A percentile compares a stretch with the other conserved stretches of the same genome.
phyloP scores from a whole-genome alignment of 805 yeast species.

The Clavispora phyllophila region DNA sequence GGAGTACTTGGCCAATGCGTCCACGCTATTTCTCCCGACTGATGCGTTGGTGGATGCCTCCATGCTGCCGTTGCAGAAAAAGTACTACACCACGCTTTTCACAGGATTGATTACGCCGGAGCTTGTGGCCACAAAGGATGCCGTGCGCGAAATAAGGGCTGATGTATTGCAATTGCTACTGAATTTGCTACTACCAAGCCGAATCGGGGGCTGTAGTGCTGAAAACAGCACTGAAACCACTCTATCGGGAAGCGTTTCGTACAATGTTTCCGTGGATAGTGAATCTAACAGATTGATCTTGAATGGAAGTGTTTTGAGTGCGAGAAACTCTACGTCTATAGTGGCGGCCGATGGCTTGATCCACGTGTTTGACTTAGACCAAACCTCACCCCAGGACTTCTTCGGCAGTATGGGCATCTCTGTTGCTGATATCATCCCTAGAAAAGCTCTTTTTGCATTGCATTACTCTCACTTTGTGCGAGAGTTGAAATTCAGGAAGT shows the following conservation, averaged over 20 bases:
- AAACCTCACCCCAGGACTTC: slow-evolving; percentile 11
- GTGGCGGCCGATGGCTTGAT: slow-evolving; percentile 30
- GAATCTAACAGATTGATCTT: slow-evolving; percentile 12
- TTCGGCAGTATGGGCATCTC: slow-evolving; percentile 19
- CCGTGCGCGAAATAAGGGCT: slow-evolving; percentile 24
- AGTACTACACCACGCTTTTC: slow-evolving; percentile 26
- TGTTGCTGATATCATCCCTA: slow-evolving; percentile 25
- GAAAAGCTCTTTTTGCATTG: slow-evolving; percentile 33
- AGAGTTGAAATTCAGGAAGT: slow-evolving; percentile 60
- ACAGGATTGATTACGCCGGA: slow-evolving; percentile 14
- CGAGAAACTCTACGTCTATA: slow-evolving; percentile 11
- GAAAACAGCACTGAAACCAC: not conserved
- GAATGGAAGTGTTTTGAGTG: slow-evolving; percentile 15
- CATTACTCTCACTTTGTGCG: slow-evolving; percentile 59
- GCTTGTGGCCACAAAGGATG: slow-evolving; percentile 24
- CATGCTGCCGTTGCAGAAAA: slow-evolving; percentile 21
- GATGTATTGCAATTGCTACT: slow-evolving; percentile 26
- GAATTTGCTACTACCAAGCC: slow-evolving; percentile 21
- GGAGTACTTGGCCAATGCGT: slow-evolving; percentile 19
- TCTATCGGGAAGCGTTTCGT: slow-evolving; percentile 9
- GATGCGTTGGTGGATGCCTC: slow-evolving; percentile 23
- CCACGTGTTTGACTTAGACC: slow-evolving; percentile 23
- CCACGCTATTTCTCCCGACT: slow-evolving; percentile 32
- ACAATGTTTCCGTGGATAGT: slow-evolving; percentile 9
- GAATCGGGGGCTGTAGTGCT: slow-evolving; percentile 24